Evolutionary conservation across 2,329 filamentous ascomycete species (phyloP).

Genomic region (Byssochlamys sp.): DNA sequence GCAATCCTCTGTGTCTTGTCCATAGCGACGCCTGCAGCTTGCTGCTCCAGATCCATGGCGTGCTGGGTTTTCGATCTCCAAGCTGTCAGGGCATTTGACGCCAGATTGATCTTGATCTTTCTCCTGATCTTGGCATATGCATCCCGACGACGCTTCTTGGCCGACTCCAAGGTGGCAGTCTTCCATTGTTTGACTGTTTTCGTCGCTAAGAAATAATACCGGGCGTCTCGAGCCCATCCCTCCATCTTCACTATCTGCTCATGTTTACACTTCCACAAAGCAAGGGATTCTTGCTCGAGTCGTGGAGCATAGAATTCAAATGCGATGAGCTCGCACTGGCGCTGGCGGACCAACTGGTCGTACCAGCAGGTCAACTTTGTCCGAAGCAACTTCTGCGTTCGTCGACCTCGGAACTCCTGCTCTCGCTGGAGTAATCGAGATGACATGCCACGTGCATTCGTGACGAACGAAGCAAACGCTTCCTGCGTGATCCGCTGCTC

Average conservation of each 20-base stretch:
- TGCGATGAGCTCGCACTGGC: conserved; percentile 32
- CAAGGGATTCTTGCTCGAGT: conserved; percentile 31
- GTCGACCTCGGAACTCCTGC: conserved; percentile 23
- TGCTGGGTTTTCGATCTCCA: conserved; percentile 29
- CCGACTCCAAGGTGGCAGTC: conserved; percentile 39
- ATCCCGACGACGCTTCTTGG: conserved; percentile 45
- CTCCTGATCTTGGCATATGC: conserved; percentile 47
- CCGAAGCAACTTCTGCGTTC: conserved; percentile 23
- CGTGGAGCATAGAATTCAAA: conserved; percentile 36
- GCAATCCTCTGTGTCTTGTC: conserved; percentile 25
- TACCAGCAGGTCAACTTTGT: conserved; percentile 30
- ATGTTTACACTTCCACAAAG: conserved; percentile 27
- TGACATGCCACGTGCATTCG: conserved; percentile 29
- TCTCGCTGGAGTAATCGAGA: conserved; percentile 28
- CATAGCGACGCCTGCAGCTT: conserved; percentile 29
- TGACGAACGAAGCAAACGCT: conserved; percentile 30
- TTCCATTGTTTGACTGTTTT: conserved; percentile 44
- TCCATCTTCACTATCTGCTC: conserved; percentile 40
- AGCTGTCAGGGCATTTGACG: conserved; percentile 29
- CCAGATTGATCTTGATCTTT: conserved; percentile 46
- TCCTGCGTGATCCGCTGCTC: conserved; percentile 32
- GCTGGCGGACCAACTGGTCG: conserved; percentile 27
- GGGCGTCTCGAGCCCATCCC: conserved; percentile 45
- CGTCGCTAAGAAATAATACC: conserved; percentile 47
- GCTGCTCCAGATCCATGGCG: conserved; percentile 28